Percentiles rank a stretch among this genome's conserved stretches.
Conservation (phyloP, 2,329 filamentous ascomycete species). For the Fusarium sp. region DNA sequence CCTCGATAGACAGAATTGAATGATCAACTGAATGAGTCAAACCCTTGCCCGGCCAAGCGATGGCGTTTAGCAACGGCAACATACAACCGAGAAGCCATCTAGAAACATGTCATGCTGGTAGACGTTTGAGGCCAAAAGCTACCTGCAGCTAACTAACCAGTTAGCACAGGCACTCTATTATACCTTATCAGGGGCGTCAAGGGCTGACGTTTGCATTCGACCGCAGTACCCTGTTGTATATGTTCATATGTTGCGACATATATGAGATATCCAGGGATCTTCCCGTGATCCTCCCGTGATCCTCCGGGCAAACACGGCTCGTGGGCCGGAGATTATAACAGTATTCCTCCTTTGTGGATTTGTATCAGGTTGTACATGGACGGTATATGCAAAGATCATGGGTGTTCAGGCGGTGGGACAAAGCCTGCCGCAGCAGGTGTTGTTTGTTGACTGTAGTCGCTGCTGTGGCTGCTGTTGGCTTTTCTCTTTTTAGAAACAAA, state of each 20-base stretch:
- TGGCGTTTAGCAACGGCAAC: conserved; percentile 5
- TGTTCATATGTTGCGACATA: conserved; percentile 13
- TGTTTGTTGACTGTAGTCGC: conserved; percentile 21
- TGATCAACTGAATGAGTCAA: conserved; percentile 9
- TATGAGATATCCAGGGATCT: conserved; percentile 1
- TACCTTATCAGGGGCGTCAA: conserved; percentile 4
- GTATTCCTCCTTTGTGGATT: conserved; percentile 1
- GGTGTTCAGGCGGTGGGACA: conserved; percentile 10
- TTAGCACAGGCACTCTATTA: conserved; percentile 2
- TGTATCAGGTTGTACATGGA: background rate
- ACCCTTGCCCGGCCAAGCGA: background rate
- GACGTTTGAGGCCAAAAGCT: conserved; percentile 1
- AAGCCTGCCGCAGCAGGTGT: conserved; percentile 6
- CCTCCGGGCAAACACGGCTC: conserved; percentile 14
- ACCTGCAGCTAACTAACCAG: conserved; percentile 1
- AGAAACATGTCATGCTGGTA: conserved; percentile 1
- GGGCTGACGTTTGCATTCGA: conserved; percentile 16
- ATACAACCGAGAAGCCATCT: background rate
- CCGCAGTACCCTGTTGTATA: conserved; percentile 5
- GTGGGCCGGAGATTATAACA: conserved; percentile 30
- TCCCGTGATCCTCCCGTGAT: too few relatives aligned
- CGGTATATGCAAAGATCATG: background rate
- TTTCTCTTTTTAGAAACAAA: conserved; percentile 13
- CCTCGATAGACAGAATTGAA: conserved; percentile 22
- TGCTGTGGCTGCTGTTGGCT: conserved; percentile 21